A percentile compares a stretch with the other conserved stretches of the same genome.
These are phyloP conservation scores for Dictyostelium gargantuum DNA, from an alignment of 208 protist genomes.

Conservation along the genomic window DNA sequence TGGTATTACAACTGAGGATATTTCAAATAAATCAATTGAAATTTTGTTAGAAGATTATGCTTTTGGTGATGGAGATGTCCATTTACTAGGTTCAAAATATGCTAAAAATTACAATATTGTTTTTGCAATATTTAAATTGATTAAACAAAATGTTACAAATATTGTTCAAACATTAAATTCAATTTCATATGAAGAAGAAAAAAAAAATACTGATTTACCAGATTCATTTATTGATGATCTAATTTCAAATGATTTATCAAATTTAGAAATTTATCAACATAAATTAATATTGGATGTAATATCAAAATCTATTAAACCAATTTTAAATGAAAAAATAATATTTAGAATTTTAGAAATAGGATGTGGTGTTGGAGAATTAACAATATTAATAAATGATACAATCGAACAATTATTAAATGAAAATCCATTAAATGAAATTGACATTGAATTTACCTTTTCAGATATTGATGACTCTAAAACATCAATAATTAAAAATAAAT, in stretches of 20 bases:
- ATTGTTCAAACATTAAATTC: too few relatives aligned
- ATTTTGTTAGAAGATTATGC: not conserved
- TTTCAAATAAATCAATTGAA: not conserved
- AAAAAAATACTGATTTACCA: too few relatives aligned
- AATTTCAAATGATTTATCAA: not conserved
- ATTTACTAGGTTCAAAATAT: too few relatives aligned
- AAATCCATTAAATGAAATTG: not conserved
- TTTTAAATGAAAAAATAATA: not conserved
- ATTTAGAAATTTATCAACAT: not conserved
- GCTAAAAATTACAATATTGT: too few relatives aligned
- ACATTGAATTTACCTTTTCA: not conserved
- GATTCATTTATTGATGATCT: not conserved
- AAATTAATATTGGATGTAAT: not conserved
- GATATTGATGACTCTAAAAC: not conserved
- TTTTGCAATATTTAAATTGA: too few relatives aligned
- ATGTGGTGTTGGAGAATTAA: not conserved
- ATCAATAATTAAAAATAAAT: not conserved
- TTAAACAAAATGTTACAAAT: too few relatives aligned
- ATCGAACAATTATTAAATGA: not conserved
- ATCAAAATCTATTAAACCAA: not conserved
- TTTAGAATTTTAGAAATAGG: constrained; percentile 11
- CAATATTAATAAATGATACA: not conserved
- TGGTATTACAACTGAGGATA: not conserved
- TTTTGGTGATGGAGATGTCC: not conserved
- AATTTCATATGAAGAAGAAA: too few relatives aligned